Evolutionary conservation across 192 early-diverging fungal genomes (phyloP), one percentile per base, ranked within the genome.

Genomic region (Neocallimastix lanati): DNA sequence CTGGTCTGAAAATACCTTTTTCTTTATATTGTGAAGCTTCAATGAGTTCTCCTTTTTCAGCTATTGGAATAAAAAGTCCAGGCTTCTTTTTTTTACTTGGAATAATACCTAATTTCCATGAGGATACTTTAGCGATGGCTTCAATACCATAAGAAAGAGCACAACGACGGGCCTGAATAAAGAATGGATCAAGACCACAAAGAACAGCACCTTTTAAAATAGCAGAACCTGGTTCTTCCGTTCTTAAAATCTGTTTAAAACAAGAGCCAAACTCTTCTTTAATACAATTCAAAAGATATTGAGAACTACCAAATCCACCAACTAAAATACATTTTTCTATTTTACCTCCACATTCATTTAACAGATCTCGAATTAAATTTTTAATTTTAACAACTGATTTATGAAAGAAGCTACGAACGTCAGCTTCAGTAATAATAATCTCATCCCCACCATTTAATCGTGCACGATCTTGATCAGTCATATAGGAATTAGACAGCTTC

Each of bases 201-300:
- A 76, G 78, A 18, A 79, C 78, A 29, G 78, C 78, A 76, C 78
- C 78, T 76, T 79, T 79, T 40, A 79, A 40, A 29, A 79, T 76
- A 33, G 76, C 30, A 2, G 78, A 40, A 28, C 78, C 78, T 21
- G 78, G 78, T 40, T 79, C 78, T 29, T 29, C 33, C 2, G 78
- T 40, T 40, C 78, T 67, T n/a, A 79, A 36, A 79, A 33, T 21
- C 29, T 76, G 29, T 9, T 29, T 28, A 35, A 76, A 33, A 25
- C 78, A 29, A 58, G 78, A 40, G 29, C 40, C 78, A 76, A 40
- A 76, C 29, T 76, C 29, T 76, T 40, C 21, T 29, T 33, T 18
- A 29, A 76, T 29, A 79, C 78, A 29, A 18, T 29, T 29, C n/a
- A 76, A 28, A 58, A 29, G 16, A 67, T 40, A 76, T 79, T 28